Evolutionary conservation across 2,329 filamentous ascomycete species (phyloP).

Genomic region (Verticillium klebahnii): DNA sequence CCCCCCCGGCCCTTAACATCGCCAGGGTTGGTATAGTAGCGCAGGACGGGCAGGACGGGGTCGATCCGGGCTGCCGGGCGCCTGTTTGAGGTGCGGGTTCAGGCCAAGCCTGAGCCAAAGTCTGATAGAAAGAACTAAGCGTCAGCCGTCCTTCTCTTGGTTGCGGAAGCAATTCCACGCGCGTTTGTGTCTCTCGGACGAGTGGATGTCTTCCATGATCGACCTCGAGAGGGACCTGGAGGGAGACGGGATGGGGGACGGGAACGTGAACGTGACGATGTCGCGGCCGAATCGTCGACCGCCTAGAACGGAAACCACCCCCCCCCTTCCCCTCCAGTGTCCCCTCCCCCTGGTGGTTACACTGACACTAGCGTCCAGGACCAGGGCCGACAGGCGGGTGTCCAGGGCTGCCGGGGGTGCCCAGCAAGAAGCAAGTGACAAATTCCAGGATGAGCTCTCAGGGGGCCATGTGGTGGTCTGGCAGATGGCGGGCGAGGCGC

Average conservation of each 20-base stretch:
- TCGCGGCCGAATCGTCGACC: neutral
- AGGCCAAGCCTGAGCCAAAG: neutral
- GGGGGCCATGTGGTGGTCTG: neutral
- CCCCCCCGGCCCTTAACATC: neutral
- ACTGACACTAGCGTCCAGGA: neutral
- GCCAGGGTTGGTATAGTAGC: neutral
- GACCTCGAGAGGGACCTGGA: neutral
- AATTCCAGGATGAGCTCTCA: neutral
- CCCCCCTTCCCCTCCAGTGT: neutral
- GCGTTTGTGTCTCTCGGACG: neutral
- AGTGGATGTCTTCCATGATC: neutral
- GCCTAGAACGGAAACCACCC: neutral
- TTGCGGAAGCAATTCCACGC: neutral
- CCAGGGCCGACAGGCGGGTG: neutral
- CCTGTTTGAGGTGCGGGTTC: neutral
- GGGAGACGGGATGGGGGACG: neutral
- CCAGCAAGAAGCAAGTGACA: neutral
- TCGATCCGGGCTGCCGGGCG: neutral
- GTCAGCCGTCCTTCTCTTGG: neutral
- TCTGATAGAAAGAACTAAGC: neutral
- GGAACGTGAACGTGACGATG: neutral
- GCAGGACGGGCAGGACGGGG: neutral
- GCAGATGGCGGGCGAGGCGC: neutral
- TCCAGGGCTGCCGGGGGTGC: neutral
- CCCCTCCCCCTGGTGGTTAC: neutral